Evolutionary conservation across 129 eudicot species (phyloP), one percentile per base, ranked within the genome.

Genomic region (Lonicera japonica): DNA sequence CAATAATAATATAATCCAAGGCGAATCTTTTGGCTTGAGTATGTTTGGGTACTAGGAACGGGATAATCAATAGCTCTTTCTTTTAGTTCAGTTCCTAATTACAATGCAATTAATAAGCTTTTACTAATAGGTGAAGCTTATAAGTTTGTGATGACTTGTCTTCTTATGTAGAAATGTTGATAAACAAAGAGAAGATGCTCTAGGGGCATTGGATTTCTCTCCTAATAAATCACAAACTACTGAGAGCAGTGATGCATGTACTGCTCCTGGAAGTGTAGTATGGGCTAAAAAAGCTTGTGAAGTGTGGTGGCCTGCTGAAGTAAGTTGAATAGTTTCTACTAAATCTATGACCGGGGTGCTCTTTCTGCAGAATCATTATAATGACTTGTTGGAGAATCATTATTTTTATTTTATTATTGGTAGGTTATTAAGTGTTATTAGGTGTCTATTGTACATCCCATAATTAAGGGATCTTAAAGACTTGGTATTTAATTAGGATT

Each of bases 261-360:
- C 14, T 46, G 73, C 76, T 69, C 76, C 76, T 15, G 83, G 79
- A 74, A 73, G 73, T 78, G 68, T 73, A 21, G 83, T 73, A n/a
- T 78, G 83, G 83, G 79, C 68, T 54, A 73, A 68, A 64, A 58
- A 70, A 9, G 56, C 69, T 60, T 36, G 65, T 17, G 51, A 66
- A 9, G 17, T 56, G 16, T 76, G 81, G 81, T 76, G 81, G 81
- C 77, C 81, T 45, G 77, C 77, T 55, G 58, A 71, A 71, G 81
- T 76, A 76, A 77, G 82, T 66, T 25, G 38, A 11, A 51, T 23
- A 52, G 20, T 47, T 38, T 54, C 53, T 10, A 38, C 10, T 47
- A 4, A 47, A 47, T 47, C 15, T 8, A 15, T 8, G 4, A 14
- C 14, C 14, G 4, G 53, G n/a, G 14, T 0, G 0, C 14, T 47